Base-by-base conservation (phyloP, 2,329 filamentous ascomycete genomes). In the Coniochaeta sp. region DNA sequence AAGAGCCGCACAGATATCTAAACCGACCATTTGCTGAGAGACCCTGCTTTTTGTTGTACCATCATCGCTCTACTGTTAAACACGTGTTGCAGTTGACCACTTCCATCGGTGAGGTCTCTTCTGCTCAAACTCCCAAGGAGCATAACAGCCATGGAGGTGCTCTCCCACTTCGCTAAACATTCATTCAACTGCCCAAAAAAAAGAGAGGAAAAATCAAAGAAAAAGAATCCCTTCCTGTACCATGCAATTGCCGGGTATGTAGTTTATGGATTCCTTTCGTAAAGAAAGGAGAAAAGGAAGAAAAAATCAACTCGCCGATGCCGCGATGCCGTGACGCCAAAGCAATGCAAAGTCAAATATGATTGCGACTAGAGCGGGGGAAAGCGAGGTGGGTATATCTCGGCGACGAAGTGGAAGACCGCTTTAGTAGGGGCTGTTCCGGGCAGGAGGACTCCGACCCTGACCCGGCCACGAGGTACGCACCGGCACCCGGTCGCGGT, bases 341-440 rank as follows among this genome's bases (percentile, higher is more conserved):
- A 58, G 57, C 60, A 60, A 66, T 66, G 64, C 65, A 56, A 62
- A 57, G 33, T 3, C 47, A 52, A 52, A 47, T 17, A 33, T 34
- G 26, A 50, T 38, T 44, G n/a, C 16, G 24, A 40, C 24, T 40
- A 36, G 17, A 38, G 28, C 19, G 17, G 16, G n/a, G 38, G 38
- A 40, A 40, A 40, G 16, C 38, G 16, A 9, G 4, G n/a, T 17
- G 38, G 17, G 17, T 17, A 17, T 40, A 17, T 40, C 17, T 40
- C 9, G 11, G 38, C n/a, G 16, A 19, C 5, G 17, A n/a, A 11
- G 17, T 40, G 19, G 19, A 24, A 24, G 19, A 24, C 11, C 11
- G 2, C 1, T 12, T 22, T 64, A 71, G 61, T 71, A 71, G 9
- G 70, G 68, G 59, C 67, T 71, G 55, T 70, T 69, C 24, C 69